Evolutionary conservation across 108 stramenopile genomes (phyloP).

Genomic region (Bacterosira constricta): DNA sequence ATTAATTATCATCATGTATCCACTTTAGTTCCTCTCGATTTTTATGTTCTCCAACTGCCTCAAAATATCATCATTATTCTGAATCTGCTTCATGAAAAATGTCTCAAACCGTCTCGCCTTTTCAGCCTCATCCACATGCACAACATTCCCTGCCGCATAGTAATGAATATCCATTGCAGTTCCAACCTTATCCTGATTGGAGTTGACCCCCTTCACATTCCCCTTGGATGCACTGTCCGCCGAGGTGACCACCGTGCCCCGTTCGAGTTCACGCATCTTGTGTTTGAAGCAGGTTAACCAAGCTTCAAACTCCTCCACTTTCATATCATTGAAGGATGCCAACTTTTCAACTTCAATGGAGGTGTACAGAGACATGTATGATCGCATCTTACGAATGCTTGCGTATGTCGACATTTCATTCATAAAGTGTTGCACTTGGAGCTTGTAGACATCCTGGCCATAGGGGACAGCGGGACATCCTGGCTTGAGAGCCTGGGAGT

Average conservation of each 20-base stretch:
- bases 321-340: conserved; percentile 83
- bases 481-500: conserved; percentile 40
- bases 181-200: conserved; percentile 36
- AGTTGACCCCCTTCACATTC: not conserved
- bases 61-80: conserved; percentile 73
- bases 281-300: conserved; percentile 71
- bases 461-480: conserved; percentile 37
- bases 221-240: conserved; percentile 22
- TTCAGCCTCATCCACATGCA: conserved; percentile 87
- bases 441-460: conserved; percentile 72
- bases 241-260: not conserved
- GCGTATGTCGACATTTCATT: conserved; percentile 80
- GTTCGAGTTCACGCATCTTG: conserved; percentile 76
- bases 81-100: conserved; percentile 82
- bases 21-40: conserved; percentile 20
- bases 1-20: not conserved
- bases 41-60: conserved; percentile 60
- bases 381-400: conserved; percentile 78
- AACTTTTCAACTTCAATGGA: conserved; percentile 91
- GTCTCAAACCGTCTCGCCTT: conserved; percentile 86
- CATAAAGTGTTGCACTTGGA: conserved; percentile 85
- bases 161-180: conserved; percentile 87
- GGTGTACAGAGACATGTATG: conserved; percentile 97
- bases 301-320: conserved; percentile 51
- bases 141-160: conserved; percentile 58